Conservation (phyloP, 2,329 filamentous ascomycete genomes). For the Ustulina deusta region DNA sequence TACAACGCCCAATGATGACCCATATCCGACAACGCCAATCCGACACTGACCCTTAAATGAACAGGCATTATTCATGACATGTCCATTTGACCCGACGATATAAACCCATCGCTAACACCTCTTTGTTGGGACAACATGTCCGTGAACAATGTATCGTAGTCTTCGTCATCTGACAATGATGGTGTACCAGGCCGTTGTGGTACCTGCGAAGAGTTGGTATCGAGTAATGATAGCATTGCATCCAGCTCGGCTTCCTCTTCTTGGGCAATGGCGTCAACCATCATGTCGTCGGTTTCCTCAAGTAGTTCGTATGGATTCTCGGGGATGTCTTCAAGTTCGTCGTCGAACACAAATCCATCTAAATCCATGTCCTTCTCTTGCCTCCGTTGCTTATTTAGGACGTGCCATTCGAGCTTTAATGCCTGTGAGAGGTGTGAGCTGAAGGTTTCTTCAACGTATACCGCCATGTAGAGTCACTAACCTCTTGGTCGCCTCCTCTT, state of each 20-base stretch:
- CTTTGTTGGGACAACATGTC: conserved; percentile 66
- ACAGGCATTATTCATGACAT: conserved; percentile 53
- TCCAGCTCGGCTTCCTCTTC: conserved; percentile 70
- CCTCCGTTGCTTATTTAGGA: conserved; percentile 54
- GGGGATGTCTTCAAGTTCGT: conserved; percentile 65
- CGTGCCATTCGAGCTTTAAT: conserved; percentile 58
- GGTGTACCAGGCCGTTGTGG: conserved; percentile 51
- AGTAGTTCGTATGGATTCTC: conserved; percentile 49
- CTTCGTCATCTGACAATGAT: conserved; percentile 65
- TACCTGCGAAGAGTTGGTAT: conserved; percentile 43
- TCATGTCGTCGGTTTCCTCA: conserved; percentile 56
- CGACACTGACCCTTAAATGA: conserved; percentile 15
- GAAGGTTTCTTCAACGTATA: background rate
- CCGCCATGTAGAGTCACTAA: conserved; percentile 43
- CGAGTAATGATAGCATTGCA: conserved; percentile 64
- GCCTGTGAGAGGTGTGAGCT: conserved; percentile 47
- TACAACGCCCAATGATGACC: conserved; percentile 41
- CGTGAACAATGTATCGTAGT: conserved; percentile 74
- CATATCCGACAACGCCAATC: conserved; percentile 37
- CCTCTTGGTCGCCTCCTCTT: conserved; percentile 72
- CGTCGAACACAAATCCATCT: conserved; percentile 59
- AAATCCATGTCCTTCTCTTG: conserved; percentile 56
- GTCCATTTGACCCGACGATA: conserved; percentile 60
- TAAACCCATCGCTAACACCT: conserved; percentile 43
- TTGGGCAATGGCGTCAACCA: conserved; percentile 64